phyloP scores from a whole-genome alignment of 352 stramenopile species.

The Saprolegnia parasitica region DNA sequence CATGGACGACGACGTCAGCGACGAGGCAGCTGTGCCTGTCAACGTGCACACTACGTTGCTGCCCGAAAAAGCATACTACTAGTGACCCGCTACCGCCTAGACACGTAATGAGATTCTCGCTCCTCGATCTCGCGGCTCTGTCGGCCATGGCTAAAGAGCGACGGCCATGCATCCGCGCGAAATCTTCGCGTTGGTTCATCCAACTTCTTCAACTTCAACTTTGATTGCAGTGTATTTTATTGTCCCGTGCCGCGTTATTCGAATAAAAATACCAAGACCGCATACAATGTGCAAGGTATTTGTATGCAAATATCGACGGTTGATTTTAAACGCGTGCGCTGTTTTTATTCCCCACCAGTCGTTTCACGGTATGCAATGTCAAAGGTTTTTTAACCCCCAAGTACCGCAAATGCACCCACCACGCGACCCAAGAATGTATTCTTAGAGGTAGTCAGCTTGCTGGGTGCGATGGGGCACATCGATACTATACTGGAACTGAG shows the following conservation, averaged over 20 bases:
- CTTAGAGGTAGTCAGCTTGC: background rate
- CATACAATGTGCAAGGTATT: background rate
- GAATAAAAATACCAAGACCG: background rate
- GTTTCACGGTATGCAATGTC: background rate
- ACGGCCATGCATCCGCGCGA: too few relatives aligned
- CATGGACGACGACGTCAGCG: background rate
- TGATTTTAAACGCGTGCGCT: background rate
- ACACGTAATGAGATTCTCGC: too few relatives aligned
- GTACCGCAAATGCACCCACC: background rate
- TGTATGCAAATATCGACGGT: background rate
- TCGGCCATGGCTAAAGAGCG: too few relatives aligned
- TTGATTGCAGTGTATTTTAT: background rate
- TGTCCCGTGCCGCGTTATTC: too few relatives aligned
- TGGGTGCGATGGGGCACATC: too few relatives aligned
- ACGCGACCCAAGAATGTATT: background rate
- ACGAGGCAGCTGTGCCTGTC: background rate
- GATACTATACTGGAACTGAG: background rate
- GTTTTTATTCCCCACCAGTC: slow-evolving; percentile 20
- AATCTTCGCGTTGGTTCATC: background rate
- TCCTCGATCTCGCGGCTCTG: too few relatives aligned
- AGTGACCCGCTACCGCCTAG: background rate
- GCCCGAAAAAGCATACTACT: background rate
- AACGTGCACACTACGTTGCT: background rate
- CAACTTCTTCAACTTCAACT: background rate
- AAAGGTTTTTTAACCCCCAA: slow-evolving; percentile 2